A percentile compares a stretch with the other conserved stretches of the same genome.
phyloP scores from a whole-genome alignment of 441 rosid genomes.

The Pelargonium citronellum region DNA sequence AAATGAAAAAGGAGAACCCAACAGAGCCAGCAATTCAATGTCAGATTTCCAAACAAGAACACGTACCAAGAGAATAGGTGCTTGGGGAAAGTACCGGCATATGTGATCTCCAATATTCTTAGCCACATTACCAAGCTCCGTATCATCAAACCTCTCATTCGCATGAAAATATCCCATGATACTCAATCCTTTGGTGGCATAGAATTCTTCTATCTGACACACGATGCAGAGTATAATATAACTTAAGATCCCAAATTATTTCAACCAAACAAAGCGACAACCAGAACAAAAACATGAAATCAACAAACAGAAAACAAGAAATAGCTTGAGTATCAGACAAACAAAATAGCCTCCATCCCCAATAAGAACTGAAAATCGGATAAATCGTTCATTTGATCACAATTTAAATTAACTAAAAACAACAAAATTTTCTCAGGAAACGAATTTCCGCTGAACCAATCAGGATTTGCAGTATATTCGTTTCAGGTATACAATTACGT shows the following conservation, averaged over 20 bases:
- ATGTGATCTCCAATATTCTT: constrained; percentile 90
- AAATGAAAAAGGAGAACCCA: constrained; percentile 8
- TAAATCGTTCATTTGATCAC: too few relatives aligned
- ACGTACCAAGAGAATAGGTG: constrained; percentile 69
- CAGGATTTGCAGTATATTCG: not conserved
- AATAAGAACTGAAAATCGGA: too few relatives aligned
- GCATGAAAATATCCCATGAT: constrained; percentile 91
- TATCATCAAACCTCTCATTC: constrained; percentile 79
- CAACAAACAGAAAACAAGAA: not conserved
- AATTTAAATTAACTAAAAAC: not conserved
- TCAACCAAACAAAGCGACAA: not conserved
- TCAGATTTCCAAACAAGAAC: constrained; percentile 1
- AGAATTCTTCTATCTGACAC: constrained; percentile 78
- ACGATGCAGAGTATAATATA: constrained; percentile 11
- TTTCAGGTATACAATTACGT: too few relatives aligned
- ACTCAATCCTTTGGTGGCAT: constrained; percentile 54
- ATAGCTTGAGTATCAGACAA: not conserved
- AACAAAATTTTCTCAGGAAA: not conserved
- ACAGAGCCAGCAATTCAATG: not conserved
- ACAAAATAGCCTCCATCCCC: not conserved
- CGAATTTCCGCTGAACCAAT: not conserved
- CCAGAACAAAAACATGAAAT: not conserved
- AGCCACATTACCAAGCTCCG: constrained; percentile 63
- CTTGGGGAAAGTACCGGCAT: constrained; percentile 67
- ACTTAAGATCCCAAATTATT: not conserved